A percentile compares a stretch with the other conserved stretches of the same genome.
These are phyloP conservation scores for Phyllosticta capitalensis DNA, from an alignment of 2,329 filamentous ascomycete genomes.

Conservation along the genomic window DNA sequence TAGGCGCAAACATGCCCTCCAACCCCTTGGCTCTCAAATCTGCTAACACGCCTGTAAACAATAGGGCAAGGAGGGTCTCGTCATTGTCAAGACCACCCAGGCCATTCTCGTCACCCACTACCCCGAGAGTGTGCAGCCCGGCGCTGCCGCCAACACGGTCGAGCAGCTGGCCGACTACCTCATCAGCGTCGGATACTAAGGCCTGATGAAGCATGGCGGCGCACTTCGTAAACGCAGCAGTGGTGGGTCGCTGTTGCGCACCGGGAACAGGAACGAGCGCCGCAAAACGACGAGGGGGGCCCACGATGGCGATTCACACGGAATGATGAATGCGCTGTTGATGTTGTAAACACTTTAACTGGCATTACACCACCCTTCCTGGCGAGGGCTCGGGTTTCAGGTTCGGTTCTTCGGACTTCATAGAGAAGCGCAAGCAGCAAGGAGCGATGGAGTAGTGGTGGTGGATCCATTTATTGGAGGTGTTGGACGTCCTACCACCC, in stretches of 20 bases:
- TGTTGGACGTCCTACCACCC: neutral
- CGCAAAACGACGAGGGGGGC: neutral
- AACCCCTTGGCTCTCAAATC: neutral
- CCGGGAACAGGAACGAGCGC: too few relatives aligned
- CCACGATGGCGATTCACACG: neutral
- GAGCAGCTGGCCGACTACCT: slow-evolving; percentile 84
- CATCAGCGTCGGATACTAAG: slow-evolving; percentile 65
- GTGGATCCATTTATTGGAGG: neutral
- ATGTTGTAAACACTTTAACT: slow-evolving; percentile 27
- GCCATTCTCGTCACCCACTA: slow-evolving; percentile 86
- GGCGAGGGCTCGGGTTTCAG: slow-evolving; percentile 5
- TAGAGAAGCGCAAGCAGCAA: slow-evolving; percentile 11
- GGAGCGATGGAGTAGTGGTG: neutral
- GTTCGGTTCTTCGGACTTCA: slow-evolving; percentile 6
- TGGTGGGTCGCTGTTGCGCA: too few relatives aligned
- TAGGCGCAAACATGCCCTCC: slow-evolving; percentile 1
- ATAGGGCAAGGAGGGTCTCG: slow-evolving; percentile 69
- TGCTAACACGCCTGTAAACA: neutral
- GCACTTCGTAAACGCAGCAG: neutral
- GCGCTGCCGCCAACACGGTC: slow-evolving; percentile 68
- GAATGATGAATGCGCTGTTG: slow-evolving; percentile 13
- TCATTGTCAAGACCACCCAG: slow-evolving; percentile 78
- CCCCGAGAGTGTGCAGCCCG: slow-evolving; percentile 60
- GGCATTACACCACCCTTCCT: slow-evolving; percentile 22
- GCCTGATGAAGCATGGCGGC: slow-evolving; percentile 1